These are phyloP conservation scores for Hypoxylon fragiforme DNA, from an alignment of 495 filamentous ascomycete species.

Conservation along the genomic window DNA sequence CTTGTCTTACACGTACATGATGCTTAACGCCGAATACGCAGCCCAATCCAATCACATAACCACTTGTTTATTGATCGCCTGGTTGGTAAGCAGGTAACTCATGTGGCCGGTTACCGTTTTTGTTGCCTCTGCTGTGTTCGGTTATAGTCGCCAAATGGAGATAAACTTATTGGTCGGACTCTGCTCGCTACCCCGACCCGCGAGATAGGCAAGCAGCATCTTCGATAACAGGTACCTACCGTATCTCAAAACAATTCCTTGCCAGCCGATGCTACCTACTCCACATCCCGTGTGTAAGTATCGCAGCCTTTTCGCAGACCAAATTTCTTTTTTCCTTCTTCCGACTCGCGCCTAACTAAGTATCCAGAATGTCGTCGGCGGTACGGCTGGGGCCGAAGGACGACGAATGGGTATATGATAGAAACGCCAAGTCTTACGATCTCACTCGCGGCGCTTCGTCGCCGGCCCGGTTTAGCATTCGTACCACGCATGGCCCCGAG, in stretches of 20 bases:
- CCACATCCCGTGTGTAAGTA: no score
- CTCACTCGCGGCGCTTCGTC: conserved; percentile 24
- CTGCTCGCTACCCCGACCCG: neutral
- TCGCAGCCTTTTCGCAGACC: no score
- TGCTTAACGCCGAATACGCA: no score
- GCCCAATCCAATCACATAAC: no score
- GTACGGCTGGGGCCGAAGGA: conserved; percentile 27
- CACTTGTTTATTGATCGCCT: no score
- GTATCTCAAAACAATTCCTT: neutral
- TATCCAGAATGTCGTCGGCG: conserved; percentile 18
- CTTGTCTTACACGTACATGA: no score
- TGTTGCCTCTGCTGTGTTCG: no score
- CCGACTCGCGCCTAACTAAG: no score
- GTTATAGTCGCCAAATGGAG: neutral
- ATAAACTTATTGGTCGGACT: neutral
- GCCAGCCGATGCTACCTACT: neutral
- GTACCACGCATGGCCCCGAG: conserved; percentile 21
- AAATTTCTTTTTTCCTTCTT: no score
- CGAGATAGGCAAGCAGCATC: neutral
- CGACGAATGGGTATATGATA: conserved; percentile 30
- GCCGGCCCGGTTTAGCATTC: conserved; percentile 14
- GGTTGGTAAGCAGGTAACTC: no score
- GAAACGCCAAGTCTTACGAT: conserved; percentile 22
- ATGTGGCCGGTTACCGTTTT: no score
- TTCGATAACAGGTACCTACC: no score